A percentile compares a stretch with the other conserved stretches of the same genome.
Conservation (phyloP, 768 basidiomycete species). For the Chalciporus sphaerocephalus region DNA sequence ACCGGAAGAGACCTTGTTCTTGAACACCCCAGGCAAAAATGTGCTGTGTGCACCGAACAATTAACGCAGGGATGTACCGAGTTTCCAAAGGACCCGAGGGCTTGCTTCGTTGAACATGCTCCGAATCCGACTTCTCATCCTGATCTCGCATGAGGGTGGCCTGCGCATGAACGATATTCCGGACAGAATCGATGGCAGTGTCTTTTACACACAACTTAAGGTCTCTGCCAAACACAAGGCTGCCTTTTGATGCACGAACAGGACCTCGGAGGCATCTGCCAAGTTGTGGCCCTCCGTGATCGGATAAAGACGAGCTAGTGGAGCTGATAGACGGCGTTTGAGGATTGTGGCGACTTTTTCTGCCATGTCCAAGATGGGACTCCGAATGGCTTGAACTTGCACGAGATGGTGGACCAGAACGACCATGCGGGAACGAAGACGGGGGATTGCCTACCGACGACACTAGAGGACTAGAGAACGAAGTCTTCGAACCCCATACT, state of each 20-base stretch:
- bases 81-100: slow-evolving; percentile 38
- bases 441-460: slow-evolving; percentile 42
- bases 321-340: slow-evolving; percentile 59
- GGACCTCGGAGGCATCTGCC: slow-evolving; percentile 58
- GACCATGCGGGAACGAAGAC: slow-evolving; percentile 31
- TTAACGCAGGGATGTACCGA: slow-evolving; percentile 64
- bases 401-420: slow-evolving; percentile 35
- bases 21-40: slow-evolving; percentile 76
- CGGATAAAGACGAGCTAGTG: slow-evolving; percentile 45
- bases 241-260: slow-evolving; percentile 36
- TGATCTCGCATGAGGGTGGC: neutral
- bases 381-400: slow-evolving; percentile 40
- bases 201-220: slow-evolving; percentile 52
- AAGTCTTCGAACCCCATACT: slow-evolving; percentile 47
- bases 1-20: slow-evolving; percentile 87
- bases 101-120: slow-evolving; percentile 9
- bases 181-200: slow-evolving; percentile 43
- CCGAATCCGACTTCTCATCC: neutral
- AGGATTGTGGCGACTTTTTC: slow-evolving; percentile 49
- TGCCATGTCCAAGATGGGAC: slow-evolving; percentile 21
- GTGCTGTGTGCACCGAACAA: slow-evolving; percentile 81
- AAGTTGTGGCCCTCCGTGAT: slow-evolving; percentile 48
- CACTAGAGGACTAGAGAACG: slow-evolving; percentile 40
- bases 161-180: slow-evolving; percentile 8
- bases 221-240: slow-evolving; percentile 65